These are phyloP conservation scores for Diversispora eburnea DNA, from an alignment of 192 early-diverging fungal species.

Conservation along the genomic window DNA sequence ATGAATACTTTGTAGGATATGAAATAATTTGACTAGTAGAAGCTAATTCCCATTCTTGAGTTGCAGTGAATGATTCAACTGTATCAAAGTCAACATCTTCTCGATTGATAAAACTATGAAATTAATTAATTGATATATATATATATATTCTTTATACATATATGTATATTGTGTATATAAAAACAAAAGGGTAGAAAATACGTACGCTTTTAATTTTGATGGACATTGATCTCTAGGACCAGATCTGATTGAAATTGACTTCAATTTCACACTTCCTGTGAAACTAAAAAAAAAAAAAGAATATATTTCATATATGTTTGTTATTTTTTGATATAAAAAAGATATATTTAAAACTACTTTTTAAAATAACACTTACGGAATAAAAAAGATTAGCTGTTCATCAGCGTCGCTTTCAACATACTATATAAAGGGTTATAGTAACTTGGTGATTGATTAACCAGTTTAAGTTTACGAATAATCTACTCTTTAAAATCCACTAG, in stretches of 20 bases:
- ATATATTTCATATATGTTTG: not conserved
- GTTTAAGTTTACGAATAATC: not conserved
- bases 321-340: not conserved
- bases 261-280: slow-evolving; percentile 85
- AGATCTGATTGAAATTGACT: slow-evolving; percentile 78
- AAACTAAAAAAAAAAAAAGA: slow-evolving; percentile 53
- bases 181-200: not conserved
- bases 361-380: slow-evolving; percentile 69
- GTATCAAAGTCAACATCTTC: slow-evolving; percentile 90
- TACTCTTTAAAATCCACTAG: not conserved
- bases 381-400: slow-evolving; percentile 83
- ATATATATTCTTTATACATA: not conserved
- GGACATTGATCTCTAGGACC: slow-evolving; percentile 60
- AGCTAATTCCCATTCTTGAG: slow-evolving; percentile 83
- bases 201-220: slow-evolving; percentile 72
- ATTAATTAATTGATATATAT: not conserved
- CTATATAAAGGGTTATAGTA: slow-evolving; percentile 30
- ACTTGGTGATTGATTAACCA: not conserved
- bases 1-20: slow-evolving; percentile 50
- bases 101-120: slow-evolving; percentile 74
- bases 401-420: slow-evolving; percentile 81
- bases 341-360: too few species aligned
- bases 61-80: slow-evolving; percentile 60
- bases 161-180: too few species aligned
- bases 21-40: slow-evolving; percentile 56